A percentile compares a stretch with the other conserved stretches of the same genome.
These are phyloP conservation scores for Castanospermum australe DNA, from an alignment of 306 rosid species.

Conservation along the genomic window DNA sequence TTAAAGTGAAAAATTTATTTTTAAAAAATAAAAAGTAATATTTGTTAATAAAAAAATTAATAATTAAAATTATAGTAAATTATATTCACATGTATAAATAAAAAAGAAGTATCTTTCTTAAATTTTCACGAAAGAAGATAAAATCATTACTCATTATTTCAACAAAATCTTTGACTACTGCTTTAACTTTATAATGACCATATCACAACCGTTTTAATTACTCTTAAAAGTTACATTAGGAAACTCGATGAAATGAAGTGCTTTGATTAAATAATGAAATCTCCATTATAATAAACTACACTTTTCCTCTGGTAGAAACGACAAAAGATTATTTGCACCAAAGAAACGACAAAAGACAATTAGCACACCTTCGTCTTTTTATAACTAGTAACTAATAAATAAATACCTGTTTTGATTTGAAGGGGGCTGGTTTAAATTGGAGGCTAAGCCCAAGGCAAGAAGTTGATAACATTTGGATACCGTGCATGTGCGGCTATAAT, in stretches of 20 bases:
- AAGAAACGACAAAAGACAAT: too few species aligned
- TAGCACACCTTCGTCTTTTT: slow-evolving; percentile 17
- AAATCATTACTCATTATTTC: slow-evolving; percentile 26
- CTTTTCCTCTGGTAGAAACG: slow-evolving; percentile 14
- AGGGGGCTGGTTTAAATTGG: background rate
- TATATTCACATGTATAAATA: too few species aligned
- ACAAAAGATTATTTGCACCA: too few species aligned
- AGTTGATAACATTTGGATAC: background rate
- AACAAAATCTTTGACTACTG: slow-evolving; percentile 41
- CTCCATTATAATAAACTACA: background rate
- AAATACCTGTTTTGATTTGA: background rate
- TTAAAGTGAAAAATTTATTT: too few species aligned
- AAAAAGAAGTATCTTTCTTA: background rate
- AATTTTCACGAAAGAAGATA: background rate
- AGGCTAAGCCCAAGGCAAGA: background rate
- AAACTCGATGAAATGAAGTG: background rate
- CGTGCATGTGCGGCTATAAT: slow-evolving; percentile 28
- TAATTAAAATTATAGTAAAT: too few species aligned
- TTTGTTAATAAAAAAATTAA: too few species aligned
- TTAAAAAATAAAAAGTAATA: too few species aligned
- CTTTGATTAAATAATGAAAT: slow-evolving; percentile 19
- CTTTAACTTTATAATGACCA: slow-evolving; percentile 18
- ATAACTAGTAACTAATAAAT: background rate
- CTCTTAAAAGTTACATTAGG: slow-evolving; percentile 21
- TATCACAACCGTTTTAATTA: background rate